phyloP scores from a whole-genome alignment of 164 flowering plant genomes.

The Magnolia changhungtana region DNA sequence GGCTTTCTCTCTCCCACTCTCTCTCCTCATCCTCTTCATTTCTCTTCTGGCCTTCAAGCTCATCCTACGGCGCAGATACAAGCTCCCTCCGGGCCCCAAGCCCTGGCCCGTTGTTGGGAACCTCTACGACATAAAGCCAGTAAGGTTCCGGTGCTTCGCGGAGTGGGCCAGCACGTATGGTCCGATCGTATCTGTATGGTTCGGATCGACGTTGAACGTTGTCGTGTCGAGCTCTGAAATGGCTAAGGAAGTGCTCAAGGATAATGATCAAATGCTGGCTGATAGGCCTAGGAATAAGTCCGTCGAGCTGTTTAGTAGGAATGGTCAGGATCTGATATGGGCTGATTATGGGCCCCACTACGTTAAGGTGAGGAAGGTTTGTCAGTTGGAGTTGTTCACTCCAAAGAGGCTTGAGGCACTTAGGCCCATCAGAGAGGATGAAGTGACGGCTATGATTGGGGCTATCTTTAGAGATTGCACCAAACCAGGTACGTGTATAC shows the following conservation, averaged over 20 bases:
- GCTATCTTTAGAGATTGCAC: conserved; percentile 15
- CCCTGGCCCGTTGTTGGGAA: conserved; percentile 38
- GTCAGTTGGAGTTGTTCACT: conserved; percentile 24
- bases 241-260: conserved; percentile 21
- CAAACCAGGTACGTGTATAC: not conserved
- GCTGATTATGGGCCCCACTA: conserved; percentile 59
- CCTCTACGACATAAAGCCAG: conserved; percentile 37
- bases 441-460: conserved; percentile 16
- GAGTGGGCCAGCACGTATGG: conserved; percentile 37
- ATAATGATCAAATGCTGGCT: conserved; percentile 10
- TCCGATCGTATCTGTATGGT: conserved; percentile 35
- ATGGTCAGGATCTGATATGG: conserved; percentile 17
- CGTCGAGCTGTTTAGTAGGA: conserved; percentile 2
- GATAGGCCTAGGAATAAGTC: conserved; percentile 11
- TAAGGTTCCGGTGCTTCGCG: conserved; percentile 34
- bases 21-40: not conserved
- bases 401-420: conserved; percentile 16
- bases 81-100: conserved; percentile 42
- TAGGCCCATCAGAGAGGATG: conserved; percentile 19
- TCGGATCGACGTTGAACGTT: conserved; percentile 32
- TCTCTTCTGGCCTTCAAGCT: conserved; percentile 1
- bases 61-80: conserved; percentile 20
- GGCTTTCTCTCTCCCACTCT: not conserved
- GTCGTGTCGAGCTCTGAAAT: conserved; percentile 28
- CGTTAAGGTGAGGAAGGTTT: conserved; percentile 53